Base-by-base conservation (phyloP, 2,329 filamentous ascomycete genomes). In the Fusarium pininemorale region DNA sequence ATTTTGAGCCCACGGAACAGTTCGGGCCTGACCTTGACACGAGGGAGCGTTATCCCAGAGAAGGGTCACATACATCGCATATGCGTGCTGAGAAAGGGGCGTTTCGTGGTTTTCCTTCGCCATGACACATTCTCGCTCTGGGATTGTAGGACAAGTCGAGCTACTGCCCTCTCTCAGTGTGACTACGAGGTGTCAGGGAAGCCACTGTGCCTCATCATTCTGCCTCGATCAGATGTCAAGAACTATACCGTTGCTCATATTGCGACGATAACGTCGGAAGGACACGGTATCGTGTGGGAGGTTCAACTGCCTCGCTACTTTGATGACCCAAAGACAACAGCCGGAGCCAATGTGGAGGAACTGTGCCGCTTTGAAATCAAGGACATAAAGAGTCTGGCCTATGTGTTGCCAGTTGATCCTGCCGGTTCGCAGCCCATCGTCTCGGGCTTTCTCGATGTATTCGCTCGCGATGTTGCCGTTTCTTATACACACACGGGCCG, bases 241-340 rank as follows among this genome's bases (percentile, higher is more conserved):
- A 84, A 90, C 15, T 87, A 87, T 35, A 85, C 88, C 5, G 82
- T 88, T 26, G 89, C 89, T 6, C 93, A 97, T 79, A 88, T 98
- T 66, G 94, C 93, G n/a, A 95, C 93, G 2, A 90, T 98, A 50
- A 94, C 91, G 20, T 94, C 94, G 3, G 90, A 93, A 66, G 91
- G 94, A 84, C 88, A 90, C 62, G 94, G 95, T 0, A 86, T 96
- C 51, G 93, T 94, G 1, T 98, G 95, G 94, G 91, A 96, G 80
- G 82, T 96, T 26, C 84, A 85, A 24, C 83, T 95, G 22, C 92
- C 93, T 1, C 80, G 83, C 9, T 85, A 85, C 59, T 78, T 79
- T 26, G 76, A 79, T 45, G 77, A 79, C 18, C 72, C 78, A 7
- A 73, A 66, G 15, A 65, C 77, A n/a, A 74, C 54, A 16, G 57